phyloP scores from a whole-genome alignment of 148 eudicot genomes.

The Cornus florida region DNA sequence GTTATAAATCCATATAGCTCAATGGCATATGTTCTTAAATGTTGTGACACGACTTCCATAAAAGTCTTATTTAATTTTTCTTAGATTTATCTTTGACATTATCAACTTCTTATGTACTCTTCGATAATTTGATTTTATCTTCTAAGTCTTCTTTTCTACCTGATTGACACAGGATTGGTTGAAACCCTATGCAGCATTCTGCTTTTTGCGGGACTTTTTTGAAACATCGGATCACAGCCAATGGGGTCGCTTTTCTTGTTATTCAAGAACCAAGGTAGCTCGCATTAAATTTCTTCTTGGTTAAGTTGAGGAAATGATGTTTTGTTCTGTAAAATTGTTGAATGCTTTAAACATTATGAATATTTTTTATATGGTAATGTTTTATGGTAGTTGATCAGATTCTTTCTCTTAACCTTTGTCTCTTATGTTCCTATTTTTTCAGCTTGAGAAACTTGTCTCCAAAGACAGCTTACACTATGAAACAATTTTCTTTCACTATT shows the following conservation, averaged over 20 bases:
- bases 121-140: not conserved
- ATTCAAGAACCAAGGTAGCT: constrained; percentile 72
- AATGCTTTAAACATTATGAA: too few relatives aligned
- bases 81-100: not conserved
- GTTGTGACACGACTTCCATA: not conserved
- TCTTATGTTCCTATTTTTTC: constrained; percentile 22
- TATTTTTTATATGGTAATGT: not conserved
- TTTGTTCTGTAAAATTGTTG: not conserved
- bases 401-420: not conserved
- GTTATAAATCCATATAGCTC: constrained; percentile 28
- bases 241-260: constrained; percentile 86
- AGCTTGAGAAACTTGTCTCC: constrained; percentile 88
- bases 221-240: constrained; percentile 95
- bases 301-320: not conserved
- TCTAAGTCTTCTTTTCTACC: constrained; percentile 7
- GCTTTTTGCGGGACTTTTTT: constrained; percentile 94
- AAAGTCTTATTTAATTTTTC: not conserved
- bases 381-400: not conserved
- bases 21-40: not conserved
- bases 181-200: constrained; percentile 94
- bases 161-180: constrained; percentile 72
- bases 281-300: constrained; percentile 4
- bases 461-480: constrained; percentile 70
- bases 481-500: constrained; percentile 77
- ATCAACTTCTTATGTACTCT: not conserved